A percentile compares a stretch with the other conserved stretches of the same genome.
Conservation (phyloP, 129 eudicot genomes). For the Flaveria bidentis region DNA sequence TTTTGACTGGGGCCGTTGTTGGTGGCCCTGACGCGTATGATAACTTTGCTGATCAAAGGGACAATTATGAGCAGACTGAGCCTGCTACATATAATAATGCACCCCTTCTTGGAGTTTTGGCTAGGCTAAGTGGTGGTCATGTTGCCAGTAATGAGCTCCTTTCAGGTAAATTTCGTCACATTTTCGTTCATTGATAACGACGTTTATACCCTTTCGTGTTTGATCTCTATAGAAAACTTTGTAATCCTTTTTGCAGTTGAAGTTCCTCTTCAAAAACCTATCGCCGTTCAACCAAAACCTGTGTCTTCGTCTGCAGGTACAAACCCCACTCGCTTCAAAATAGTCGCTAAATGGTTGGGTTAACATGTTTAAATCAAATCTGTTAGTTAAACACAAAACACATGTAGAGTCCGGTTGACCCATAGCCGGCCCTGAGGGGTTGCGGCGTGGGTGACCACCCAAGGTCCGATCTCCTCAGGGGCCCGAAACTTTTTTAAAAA, state of each 20-base stretch:
- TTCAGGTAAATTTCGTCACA: slow-evolving; percentile 48
- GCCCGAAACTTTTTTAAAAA: no score
- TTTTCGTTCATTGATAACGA: not conserved
- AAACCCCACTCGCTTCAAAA: not conserved
- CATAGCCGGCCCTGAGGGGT: no score
- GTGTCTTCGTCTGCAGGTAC: slow-evolving; percentile 50
- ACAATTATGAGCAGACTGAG: slow-evolving; percentile 97
- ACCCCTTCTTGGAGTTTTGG: slow-evolving; percentile 82
- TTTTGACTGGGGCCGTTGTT: slow-evolving; percentile 84
- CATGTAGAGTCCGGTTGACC: not conserved
- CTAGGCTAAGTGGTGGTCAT: slow-evolving; percentile 70
- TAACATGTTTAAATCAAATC: not conserved
- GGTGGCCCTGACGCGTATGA: slow-evolving; percentile 99
- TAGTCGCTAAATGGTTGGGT: not conserved
- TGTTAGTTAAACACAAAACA: not conserved
- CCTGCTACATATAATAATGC: slow-evolving; percentile 99
- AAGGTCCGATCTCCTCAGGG: no score
- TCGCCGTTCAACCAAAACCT: slow-evolving; percentile 39
- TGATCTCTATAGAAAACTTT: not conserved
- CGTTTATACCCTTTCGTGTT: not conserved
- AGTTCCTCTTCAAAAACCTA: slow-evolving; percentile 51
- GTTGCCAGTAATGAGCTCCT: slow-evolving; percentile 69
- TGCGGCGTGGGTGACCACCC: no score
- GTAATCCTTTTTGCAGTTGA: slow-evolving; percentile 45
- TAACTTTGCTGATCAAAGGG: slow-evolving; percentile 90